Evolutionary conservation across 129 eudicot genomes (phyloP).

Genomic region (Artemisia argyi): DNA sequence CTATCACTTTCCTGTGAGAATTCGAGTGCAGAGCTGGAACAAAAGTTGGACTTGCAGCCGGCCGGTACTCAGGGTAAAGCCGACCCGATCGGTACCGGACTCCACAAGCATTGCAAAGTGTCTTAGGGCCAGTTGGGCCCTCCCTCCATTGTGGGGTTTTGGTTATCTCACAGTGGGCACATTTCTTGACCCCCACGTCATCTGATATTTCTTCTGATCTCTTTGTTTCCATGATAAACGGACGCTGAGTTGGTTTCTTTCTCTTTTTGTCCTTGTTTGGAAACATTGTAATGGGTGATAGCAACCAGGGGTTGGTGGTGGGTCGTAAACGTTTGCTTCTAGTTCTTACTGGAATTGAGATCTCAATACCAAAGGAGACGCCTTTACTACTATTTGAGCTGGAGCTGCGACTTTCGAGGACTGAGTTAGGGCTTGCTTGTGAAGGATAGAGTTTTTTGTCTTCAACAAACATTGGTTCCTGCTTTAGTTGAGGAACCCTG

Average conservation of each 20-base stretch:
- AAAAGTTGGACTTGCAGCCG: constrained; percentile 83
- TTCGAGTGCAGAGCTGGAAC: constrained; percentile 73
- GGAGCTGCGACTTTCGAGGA: constrained; percentile 67
- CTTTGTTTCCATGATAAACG: constrained; percentile 15
- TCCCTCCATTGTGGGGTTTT: constrained; percentile 92
- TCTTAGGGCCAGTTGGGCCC: constrained; percentile 80
- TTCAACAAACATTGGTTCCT: constrained; percentile 30
- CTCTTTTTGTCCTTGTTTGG: constrained; percentile 41
- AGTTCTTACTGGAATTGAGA: constrained; percentile 42
- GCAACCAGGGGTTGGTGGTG: constrained; percentile 47
- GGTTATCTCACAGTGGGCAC: constrained; percentile 72
- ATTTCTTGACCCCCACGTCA: constrained; percentile 39
- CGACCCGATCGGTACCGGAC: constrained; percentile 79
- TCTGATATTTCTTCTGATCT: constrained; percentile 20
- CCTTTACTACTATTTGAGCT: constrained; percentile 47
- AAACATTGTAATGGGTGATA: constrained; percentile 29
- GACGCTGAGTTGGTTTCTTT: constrained; percentile 28
- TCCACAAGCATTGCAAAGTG: constrained; percentile 89
- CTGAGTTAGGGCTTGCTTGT: constrained; percentile 61
- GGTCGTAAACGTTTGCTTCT: constrained; percentile 63
- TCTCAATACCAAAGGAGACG: constrained; percentile 31
- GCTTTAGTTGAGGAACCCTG: constrained; percentile 32
- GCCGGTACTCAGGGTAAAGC: constrained; percentile 82
- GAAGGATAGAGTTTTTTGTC: constrained; percentile 18
- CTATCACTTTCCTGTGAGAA: constrained; percentile 70